A percentile compares a stretch with the other conserved stretches of the same genome.
These are phyloP conservation scores for Aspergillus mulundensis DNA, from an alignment of 495 filamentous ascomycete species.

Conservation along the genomic window DNA sequence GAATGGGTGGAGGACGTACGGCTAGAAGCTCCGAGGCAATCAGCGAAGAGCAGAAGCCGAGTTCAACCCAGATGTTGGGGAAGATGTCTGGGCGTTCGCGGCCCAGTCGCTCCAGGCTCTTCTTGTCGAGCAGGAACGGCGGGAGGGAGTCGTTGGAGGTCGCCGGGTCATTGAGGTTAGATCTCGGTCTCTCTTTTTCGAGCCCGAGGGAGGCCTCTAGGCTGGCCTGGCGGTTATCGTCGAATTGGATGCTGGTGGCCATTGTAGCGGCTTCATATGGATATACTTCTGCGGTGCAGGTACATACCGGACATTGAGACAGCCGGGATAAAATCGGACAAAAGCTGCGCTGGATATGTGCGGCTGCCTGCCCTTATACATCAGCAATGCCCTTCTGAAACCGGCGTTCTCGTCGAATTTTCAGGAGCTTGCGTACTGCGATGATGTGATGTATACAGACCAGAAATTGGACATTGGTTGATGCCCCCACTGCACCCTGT, in stretches of 20 bases:
- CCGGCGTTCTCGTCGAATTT: neutral
- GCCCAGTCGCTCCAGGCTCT: neutral
- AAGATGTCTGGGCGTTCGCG: slow-evolving; percentile 9
- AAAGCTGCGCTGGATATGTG: too few species aligned
- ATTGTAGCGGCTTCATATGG: neutral
- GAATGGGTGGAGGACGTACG: too few species aligned
- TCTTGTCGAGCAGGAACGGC: neutral
- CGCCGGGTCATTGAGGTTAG: too few species aligned
- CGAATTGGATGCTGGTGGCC: neutral
- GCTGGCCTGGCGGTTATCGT: neutral
- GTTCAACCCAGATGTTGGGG: slow-evolving; percentile 1
- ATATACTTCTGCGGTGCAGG: neutral
- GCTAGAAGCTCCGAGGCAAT: slow-evolving; percentile 2
- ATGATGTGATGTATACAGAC: neutral
- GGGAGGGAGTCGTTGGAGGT: neutral
- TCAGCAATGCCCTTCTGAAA: neutral
- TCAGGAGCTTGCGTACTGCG: neutral
- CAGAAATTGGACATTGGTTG: neutral
- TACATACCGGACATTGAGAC: neutral
- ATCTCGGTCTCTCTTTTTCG: too few species aligned
- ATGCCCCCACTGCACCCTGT: neutral
- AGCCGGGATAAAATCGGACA: too few species aligned
- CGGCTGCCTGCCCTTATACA: neutral
- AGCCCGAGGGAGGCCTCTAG: neutral
- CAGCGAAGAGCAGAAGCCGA: slow-evolving; percentile 8